Percentiles rank a stretch among this genome's conserved stretches.
Conservation (phyloP, 225 moss, liverwort and hornwort species). For the Marchantia paleacea region DNA sequence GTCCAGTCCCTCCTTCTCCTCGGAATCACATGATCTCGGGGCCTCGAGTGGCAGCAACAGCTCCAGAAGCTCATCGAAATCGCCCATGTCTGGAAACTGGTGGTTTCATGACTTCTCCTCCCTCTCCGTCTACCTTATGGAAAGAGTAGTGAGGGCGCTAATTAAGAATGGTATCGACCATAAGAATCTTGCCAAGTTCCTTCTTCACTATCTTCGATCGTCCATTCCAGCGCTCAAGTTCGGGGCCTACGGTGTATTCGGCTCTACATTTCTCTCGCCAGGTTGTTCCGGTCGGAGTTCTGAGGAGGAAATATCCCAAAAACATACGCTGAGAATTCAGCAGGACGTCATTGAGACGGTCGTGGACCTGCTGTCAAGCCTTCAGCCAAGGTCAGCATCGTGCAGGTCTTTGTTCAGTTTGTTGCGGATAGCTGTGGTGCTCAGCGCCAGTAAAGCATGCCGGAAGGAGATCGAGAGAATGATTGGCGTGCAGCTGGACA, state of each 20-base stretch:
- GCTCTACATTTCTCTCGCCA: slow-evolving; percentile 54
- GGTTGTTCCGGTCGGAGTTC: slow-evolving; percentile 43
- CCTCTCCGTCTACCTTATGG: slow-evolving; percentile 75
- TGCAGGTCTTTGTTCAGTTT: slow-evolving; percentile 85
- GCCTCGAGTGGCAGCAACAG: slow-evolving; percentile 64
- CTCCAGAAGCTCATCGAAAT: slow-evolving; percentile 72
- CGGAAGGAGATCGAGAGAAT: slow-evolving; percentile 73
- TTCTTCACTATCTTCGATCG: slow-evolving; percentile 75
- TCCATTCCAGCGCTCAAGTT: slow-evolving; percentile 73
- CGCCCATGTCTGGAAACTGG: slow-evolving; percentile 67
- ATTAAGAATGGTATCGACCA: slow-evolving; percentile 56
- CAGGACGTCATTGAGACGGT: slow-evolving; percentile 72
- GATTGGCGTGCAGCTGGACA: slow-evolving; percentile 87
- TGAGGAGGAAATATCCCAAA: slow-evolving; percentile 52
- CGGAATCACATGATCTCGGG: slow-evolving; percentile 60
- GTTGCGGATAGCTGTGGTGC: slow-evolving; percentile 62
- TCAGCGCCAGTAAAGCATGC: slow-evolving; percentile 64
- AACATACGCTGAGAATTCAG: slow-evolving; percentile 50
- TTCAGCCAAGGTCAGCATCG: slow-evolving; percentile 63
- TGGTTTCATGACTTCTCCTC: slow-evolving; percentile 91
- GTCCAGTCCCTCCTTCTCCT: slow-evolving; percentile 61
- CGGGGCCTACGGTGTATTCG: slow-evolving; percentile 50
- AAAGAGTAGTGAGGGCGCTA: slow-evolving; percentile 63
- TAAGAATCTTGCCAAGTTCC: slow-evolving; percentile 71
- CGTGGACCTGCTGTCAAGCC: slow-evolving; percentile 57